Evolutionary conservation across 495 filamentous ascomycete species (phyloP), one percentile per base, ranked within the genome.

Genomic region (Penicillium canescens): DNA sequence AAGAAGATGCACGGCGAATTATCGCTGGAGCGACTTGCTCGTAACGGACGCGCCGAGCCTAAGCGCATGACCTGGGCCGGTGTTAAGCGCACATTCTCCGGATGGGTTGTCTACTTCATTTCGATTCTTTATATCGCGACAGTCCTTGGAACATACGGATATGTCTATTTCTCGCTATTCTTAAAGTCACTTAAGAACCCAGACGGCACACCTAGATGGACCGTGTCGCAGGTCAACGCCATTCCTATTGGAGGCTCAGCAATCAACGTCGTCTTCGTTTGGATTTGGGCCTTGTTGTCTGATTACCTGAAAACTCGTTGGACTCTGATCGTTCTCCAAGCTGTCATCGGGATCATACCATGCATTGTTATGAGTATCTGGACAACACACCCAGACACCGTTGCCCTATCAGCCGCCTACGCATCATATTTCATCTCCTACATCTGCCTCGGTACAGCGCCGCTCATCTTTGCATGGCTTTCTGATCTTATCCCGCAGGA

Each of bases 231-330:
- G 40, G 62, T 67, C 3, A 69, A 69, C 20, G 62, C 67, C 2
- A 69, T 69, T 38, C 67, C 67, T 3, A 69, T 69, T 28, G 67
- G 61, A 1, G 67, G 67, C 2, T 69, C 67, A 0, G 67, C 64
- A 23, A 69, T 69, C 36, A 69, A 69, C n/a, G 61, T 69, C 0
- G 64, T 69, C 4, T 69, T 69, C 26, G 67, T 69, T 5, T 69
- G 67, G 67, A 61, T 67, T 3, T 69, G 67, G 67, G 67, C 67
- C 12, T 41, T 67, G 0, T 36, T 69, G 12, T 69, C 67, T 3
- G 67, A 69, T 61, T 61, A 47, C 43, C 21, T 69, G 14, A 48
- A 50, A 2, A 67, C 67, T 0, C 52, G 67, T 20, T 69, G 64
- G 64, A 60, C 61, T 0, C 53, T 69, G 7, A 65, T 69, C 37